A percentile compares a stretch with the other conserved stretches of the same genome.
Conservation (phyloP, 2,329 filamentous ascomycete genomes). For the Epichloe sylvatica region DNA sequence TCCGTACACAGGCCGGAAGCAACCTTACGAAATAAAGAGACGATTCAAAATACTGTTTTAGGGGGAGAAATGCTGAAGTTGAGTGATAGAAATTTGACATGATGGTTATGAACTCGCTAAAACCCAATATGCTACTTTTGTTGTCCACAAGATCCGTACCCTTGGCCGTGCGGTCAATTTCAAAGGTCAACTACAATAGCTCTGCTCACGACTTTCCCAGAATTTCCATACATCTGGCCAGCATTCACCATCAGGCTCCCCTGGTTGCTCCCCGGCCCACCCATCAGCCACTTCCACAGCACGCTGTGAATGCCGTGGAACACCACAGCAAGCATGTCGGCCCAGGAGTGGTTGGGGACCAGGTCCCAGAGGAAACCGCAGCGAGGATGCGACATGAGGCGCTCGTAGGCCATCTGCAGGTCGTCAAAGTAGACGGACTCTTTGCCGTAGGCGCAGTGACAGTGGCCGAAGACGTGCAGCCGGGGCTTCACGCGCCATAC, state of each 20-base stretch:
- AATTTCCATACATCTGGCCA: constrained; percentile 39
- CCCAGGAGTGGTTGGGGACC: constrained; percentile 31
- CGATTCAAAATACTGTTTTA: too few species aligned
- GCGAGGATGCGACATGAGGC: constrained; percentile 34
- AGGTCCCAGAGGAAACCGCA: constrained; percentile 32
- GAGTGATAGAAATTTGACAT: too few species aligned
- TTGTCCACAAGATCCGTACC: neutral
- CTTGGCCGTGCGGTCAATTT: neutral
- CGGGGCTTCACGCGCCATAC: constrained; percentile 59
- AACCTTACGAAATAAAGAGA: too few species aligned
- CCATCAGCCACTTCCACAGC: constrained; percentile 43
- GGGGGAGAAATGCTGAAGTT: too few species aligned
- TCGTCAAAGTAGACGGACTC: constrained; percentile 63
- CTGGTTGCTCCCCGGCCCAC: constrained; percentile 34
- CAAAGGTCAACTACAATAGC: constrained; percentile 23
- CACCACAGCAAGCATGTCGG: constrained; percentile 30
- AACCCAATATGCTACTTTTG: neutral
- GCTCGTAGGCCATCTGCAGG: constrained; percentile 57
- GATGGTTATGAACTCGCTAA: neutral
- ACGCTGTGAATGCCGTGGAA: constrained; percentile 32
- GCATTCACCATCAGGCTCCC: constrained; percentile 44
- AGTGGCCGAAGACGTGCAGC: constrained; percentile 74
- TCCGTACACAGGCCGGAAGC: too few species aligned
- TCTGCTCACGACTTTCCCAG: constrained; percentile 31
- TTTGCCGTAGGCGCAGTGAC: constrained; percentile 61